Conservation (phyloP, 192 early-diverging fungal genomes). For the Coemansia sp. region DNA sequence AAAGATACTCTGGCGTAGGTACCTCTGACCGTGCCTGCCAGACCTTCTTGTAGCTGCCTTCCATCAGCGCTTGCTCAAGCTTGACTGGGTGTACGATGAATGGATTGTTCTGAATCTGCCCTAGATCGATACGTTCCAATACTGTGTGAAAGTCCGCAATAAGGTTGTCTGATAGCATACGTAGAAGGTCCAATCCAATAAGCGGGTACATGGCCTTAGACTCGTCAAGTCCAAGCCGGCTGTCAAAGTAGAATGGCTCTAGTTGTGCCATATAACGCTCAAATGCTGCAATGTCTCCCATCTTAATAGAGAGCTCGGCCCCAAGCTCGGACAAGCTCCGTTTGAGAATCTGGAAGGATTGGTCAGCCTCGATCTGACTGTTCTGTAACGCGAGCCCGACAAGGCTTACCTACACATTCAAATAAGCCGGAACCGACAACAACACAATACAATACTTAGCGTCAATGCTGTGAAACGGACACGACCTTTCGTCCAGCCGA, state of each 20-base stretch:
- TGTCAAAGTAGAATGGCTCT: conserved; percentile 81
- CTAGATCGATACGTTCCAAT: conserved; percentile 84
- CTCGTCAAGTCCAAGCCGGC: conserved; percentile 58
- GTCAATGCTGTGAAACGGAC: neutral
- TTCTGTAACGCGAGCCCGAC: conserved; percentile 37
- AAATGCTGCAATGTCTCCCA: conserved; percentile 88
- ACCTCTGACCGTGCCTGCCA: conserved; percentile 89
- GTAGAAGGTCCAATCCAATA: conserved; percentile 89
- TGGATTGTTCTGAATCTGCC: conserved; percentile 73
- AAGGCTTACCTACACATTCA: conserved; percentile 30
- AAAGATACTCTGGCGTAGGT: conserved; percentile 86
- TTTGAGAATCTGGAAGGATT: conserved; percentile 33
- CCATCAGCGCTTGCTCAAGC: conserved; percentile 97
- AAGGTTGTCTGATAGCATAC: conserved; percentile 89
- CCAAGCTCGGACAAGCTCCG: conserved; percentile 78
- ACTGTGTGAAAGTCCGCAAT: conserved; percentile 99
- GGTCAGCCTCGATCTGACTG: conserved; percentile 27
- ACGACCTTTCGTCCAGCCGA: neutral
- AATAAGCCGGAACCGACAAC: neutral
- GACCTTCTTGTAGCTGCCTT: conserved; percentile 95
- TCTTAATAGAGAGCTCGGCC: conserved; percentile 81
- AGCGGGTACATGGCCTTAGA: conserved; percentile 86
- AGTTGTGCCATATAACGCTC: conserved; percentile 95
- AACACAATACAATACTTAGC: neutral
- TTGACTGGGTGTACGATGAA: conserved; percentile 91